Conservation (phyloP, 176 grass and related monocot genomes). For the Cocos nucifera region DNA sequence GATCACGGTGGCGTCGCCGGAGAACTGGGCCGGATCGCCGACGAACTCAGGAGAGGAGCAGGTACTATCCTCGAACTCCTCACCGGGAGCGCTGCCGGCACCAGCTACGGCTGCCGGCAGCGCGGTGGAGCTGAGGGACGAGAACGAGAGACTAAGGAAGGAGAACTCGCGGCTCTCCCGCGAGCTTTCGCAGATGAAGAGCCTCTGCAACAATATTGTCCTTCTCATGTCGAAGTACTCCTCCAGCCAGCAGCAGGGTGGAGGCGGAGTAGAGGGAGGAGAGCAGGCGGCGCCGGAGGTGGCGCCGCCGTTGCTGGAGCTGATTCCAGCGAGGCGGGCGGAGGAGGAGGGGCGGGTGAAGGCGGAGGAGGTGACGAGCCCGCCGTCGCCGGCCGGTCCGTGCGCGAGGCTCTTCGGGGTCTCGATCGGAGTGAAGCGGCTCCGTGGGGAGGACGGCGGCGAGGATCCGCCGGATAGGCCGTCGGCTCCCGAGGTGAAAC, state of each 20-base stretch:
- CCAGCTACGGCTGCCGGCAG: constrained; percentile 10
- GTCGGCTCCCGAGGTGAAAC: constrained; percentile 27
- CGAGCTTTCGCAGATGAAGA: constrained; percentile 71
- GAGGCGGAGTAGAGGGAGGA: background rate
- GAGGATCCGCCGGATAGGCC: background rate
- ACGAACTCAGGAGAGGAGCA: constrained; percentile 53
- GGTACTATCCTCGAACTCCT: constrained; percentile 59
- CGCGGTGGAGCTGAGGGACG: constrained; percentile 36
- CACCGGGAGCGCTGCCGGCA: constrained; percentile 16
- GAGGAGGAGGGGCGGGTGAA: background rate
- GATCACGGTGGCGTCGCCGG: constrained; percentile 42
- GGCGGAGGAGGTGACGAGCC: constrained; percentile 5
- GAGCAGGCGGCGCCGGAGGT: constrained; percentile 15
- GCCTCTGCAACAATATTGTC: constrained; percentile 79
- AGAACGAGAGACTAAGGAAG: constrained; percentile 48
- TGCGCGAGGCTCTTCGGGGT: constrained; percentile 59
- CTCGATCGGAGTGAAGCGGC: constrained; percentile 55
- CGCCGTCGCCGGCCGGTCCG: constrained; percentile 7
- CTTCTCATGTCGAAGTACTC: constrained; percentile 70
- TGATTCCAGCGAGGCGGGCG: constrained; percentile 34
- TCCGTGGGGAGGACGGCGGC: constrained; percentile 18
- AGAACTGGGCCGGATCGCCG: constrained; percentile 30
- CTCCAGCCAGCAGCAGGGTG: constrained; percentile 24
- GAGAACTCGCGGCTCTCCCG: constrained; percentile 62
- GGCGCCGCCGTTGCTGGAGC: constrained; percentile 24